Conservation (phyloP, 352 stramenopile genomes). For the Phytophthora foliorum region DNA sequence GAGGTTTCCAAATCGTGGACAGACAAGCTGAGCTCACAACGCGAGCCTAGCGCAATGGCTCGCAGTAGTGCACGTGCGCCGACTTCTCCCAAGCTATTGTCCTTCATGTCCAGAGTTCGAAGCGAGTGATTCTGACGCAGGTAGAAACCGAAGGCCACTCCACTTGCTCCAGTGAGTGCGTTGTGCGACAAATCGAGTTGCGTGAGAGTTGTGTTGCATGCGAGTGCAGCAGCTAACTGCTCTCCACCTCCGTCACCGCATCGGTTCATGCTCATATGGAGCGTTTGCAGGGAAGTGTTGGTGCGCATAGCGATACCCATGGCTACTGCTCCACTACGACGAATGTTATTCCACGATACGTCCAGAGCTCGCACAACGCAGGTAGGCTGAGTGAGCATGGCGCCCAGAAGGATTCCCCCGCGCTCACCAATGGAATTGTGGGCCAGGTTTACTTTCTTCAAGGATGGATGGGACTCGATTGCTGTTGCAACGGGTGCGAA, state of each 20-base stretch:
- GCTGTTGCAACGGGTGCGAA: slow-evolving; percentile 59
- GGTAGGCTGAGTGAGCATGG: slow-evolving; percentile 64
- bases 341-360: slow-evolving; percentile 81
- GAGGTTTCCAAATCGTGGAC: slow-evolving; percentile 59
- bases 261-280: slow-evolving; percentile 79
- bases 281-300: slow-evolving; percentile 51
- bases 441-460: slow-evolving; percentile 68
- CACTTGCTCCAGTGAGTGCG: slow-evolving; percentile 59
- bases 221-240: slow-evolving; percentile 62
- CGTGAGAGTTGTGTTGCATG: slow-evolving; percentile 53
- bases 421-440: slow-evolving; percentile 72
- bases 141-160: slow-evolving; percentile 71
- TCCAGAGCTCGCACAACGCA: slow-evolving; percentile 65
- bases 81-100: slow-evolving; percentile 67
- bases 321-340: slow-evolving; percentile 54
- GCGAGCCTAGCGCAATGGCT: slow-evolving; percentile 56
- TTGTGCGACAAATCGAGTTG: slow-evolving; percentile 73
- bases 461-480: slow-evolving; percentile 60
- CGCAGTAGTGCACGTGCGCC: slow-evolving; percentile 65
- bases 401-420: slow-evolving; percentile 60
- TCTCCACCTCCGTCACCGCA: slow-evolving; percentile 72
- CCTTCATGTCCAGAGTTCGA: slow-evolving; percentile 50
- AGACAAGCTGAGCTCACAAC: slow-evolving; percentile 66
- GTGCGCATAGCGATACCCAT: slow-evolving; percentile 65
- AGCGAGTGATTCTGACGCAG: slow-evolving; percentile 57